Conservation (phyloP, 176 grass and related monocot genomes). For the Oryza coarctata region DNA sequence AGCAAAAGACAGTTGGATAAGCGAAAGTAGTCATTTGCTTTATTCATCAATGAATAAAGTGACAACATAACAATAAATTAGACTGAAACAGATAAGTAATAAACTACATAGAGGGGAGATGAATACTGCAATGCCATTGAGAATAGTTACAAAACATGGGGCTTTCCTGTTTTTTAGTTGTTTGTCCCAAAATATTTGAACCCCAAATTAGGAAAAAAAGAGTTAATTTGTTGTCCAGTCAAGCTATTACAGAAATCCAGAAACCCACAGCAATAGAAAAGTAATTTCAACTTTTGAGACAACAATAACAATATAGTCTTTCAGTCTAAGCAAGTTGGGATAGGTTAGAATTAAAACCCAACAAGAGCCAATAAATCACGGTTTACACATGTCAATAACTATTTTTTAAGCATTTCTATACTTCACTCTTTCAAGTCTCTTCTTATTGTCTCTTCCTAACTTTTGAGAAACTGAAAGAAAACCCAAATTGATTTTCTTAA, state of each 20-base stretch:
- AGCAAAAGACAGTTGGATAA: conserved; percentile 42
- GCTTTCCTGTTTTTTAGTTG: neutral
- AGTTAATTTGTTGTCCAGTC: neutral
- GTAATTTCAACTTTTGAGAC: neutral
- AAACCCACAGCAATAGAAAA: neutral
- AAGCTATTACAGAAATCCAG: neutral
- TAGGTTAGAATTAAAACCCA: no score
- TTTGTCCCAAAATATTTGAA: neutral
- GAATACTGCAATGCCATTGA: neutral
- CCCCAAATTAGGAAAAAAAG: neutral
- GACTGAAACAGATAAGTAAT: neutral
- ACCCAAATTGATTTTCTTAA: neutral
- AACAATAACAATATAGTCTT: no score
- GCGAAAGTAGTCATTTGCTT: conserved; percentile 3
- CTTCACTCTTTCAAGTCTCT: no score
- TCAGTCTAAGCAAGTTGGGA: no score
- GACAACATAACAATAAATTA: neutral
- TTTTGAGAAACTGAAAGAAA: neutral
- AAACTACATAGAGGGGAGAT: neutral
- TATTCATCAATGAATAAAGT: conserved; percentile 8
- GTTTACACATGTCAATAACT: no score
- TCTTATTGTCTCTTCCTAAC: no score
- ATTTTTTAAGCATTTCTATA: no score
- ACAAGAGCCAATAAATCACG: no score
- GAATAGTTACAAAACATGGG: neutral